Evolutionary conservation across 495 filamentous ascomycete genomes (phyloP).

Genomic region (Penicillium desertorum): DNA sequence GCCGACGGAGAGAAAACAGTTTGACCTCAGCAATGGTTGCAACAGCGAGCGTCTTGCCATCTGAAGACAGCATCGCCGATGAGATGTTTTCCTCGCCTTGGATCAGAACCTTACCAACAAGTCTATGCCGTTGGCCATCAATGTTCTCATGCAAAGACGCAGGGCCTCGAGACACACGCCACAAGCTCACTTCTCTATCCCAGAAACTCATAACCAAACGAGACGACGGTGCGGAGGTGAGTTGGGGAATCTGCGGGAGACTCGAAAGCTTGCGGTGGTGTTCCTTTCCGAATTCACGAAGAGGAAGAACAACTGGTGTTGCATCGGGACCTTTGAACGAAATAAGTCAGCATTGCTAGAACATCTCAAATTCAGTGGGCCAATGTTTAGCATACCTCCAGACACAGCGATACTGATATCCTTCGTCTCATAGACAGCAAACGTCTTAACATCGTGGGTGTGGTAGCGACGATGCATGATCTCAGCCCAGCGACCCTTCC

Average conservation of each 20-base stretch:
- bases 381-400: slow-evolving; percentile 63
- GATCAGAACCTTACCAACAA: slow-evolving; percentile 71
- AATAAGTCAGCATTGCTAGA: slow-evolving; percentile 35
- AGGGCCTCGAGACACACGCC: slow-evolving; percentile 58
- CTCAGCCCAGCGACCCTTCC: slow-evolving; percentile 73
- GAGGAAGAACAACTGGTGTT: slow-evolving; percentile 72
- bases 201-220: slow-evolving; percentile 88
- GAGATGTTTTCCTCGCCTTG: slow-evolving; percentile 86
- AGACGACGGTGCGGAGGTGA: slow-evolving; percentile 66
- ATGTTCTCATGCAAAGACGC: slow-evolving; percentile 43
- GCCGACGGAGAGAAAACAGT: slow-evolving; percentile 59
- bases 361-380: background rate
- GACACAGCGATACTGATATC: slow-evolving; percentile 84
- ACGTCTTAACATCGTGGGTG: slow-evolving; percentile 89
- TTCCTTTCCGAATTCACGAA: slow-evolving; percentile 78
- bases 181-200: slow-evolving; percentile 84
- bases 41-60: slow-evolving; percentile 74
- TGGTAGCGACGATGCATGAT: slow-evolving; percentile 81
- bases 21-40: slow-evolving; percentile 77
- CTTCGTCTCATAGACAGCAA: slow-evolving; percentile 84
- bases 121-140: slow-evolving; percentile 50
- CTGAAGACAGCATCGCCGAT: slow-evolving; percentile 67
- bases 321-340: slow-evolving; percentile 71
- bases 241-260: slow-evolving; percentile 71
- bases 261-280: slow-evolving; percentile 73